Base-by-base conservation (phyloP, 169 alveolate genomes). In the Cryptosporidium viatorum region DNA sequence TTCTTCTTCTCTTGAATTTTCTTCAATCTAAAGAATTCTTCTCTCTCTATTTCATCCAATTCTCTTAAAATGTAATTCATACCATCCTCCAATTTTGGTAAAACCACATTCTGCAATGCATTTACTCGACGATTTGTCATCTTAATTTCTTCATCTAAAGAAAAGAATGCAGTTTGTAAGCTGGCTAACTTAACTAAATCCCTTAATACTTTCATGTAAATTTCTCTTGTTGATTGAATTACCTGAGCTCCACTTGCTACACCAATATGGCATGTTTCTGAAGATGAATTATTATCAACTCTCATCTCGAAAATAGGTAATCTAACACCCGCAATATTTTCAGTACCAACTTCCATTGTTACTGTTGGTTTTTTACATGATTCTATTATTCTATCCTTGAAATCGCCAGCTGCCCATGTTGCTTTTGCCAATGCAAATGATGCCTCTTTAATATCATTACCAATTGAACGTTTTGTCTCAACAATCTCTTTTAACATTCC, bases 121-220 rank as follows among this genome's bases (percentile, higher is more conserved):
- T 98, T 97, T 26, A 97, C 99, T 91, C 99, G 96, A 92, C 99
- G 91, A 93, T 97, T 97, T 35, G 99, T 97, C 94, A 97, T 97
- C 92, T 97, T 97, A 60, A 98, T 97, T 50, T 97, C 98, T 93
- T 98, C 98, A 91, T 97, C 98, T 65, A 98, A 93, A 60, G 98
- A 96, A 70, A 96, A 93, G 93, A 96, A 97, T 84, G 97, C 95
- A 39, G 98, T 96, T 85, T 97, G 97, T 59, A 96, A 94, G 52
- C 98, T 96, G 7, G 99, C 99, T 85, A 97, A 93, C 84, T 96
- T 96, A 16, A 97, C 97, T 80, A 96, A 91, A 87, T 92, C 94
- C 68, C 94, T 91, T 87, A 95, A 74, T 73, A 94, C 94, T 65
- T 92, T 92, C 68, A 95, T 59, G 86, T 94, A 93, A 52, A 95